Evolutionary conservation across 352 stramenopile genomes (phyloP), one percentile per base, ranked within the genome.

Genomic region (Globisporangium splendens): DNA sequence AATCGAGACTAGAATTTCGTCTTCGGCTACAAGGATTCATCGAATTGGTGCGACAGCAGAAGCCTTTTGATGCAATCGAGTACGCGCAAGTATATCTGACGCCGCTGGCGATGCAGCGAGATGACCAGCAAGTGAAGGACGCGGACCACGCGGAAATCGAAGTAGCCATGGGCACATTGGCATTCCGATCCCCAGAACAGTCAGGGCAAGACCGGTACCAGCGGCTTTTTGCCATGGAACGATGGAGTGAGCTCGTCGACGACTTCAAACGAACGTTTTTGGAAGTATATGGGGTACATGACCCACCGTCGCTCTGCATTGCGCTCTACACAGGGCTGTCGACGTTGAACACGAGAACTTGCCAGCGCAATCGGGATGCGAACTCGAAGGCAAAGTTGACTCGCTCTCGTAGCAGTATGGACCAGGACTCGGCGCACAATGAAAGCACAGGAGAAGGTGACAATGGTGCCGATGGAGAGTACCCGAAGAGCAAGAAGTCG

Each of bases 1-100:
- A 84, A 50, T 91, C 84, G 7, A 66, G 63, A 18, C 47, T 94
- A n/a, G 81, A 91, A 53, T 91, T 94, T 41, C 77, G 79, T 10
- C 48, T 94, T 33, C 72, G 84, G 8, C 52, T 92, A 28, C 84
- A 94, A 59, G 78, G 87, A 55, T 89, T 92, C 59, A 66, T 94
- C 20, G 84, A 92, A 58, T 65, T 87, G n/a, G 79, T 92, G n/a
- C 84, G 84, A 49, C 70, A 72, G 3, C 72, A 72, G 50, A 83
- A 90, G 57, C 75, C 75, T 11, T 62, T 92, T n/a, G 75, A 89
- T 20, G 84, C 84, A 20, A 74, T 94, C 14, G 60, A 88, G 35
- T 89, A 92, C 31, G 84, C 84, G 4, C 84, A 81, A 54, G 41
- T 67, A 8, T 65, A 77, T 33, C 65, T 94, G 15, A 87, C 80